Evolutionary conservation across 2,329 filamentous ascomycete species (phyloP), one percentile per base, ranked within the genome.

Genomic region (Cladophialophora yegresii): DNA sequence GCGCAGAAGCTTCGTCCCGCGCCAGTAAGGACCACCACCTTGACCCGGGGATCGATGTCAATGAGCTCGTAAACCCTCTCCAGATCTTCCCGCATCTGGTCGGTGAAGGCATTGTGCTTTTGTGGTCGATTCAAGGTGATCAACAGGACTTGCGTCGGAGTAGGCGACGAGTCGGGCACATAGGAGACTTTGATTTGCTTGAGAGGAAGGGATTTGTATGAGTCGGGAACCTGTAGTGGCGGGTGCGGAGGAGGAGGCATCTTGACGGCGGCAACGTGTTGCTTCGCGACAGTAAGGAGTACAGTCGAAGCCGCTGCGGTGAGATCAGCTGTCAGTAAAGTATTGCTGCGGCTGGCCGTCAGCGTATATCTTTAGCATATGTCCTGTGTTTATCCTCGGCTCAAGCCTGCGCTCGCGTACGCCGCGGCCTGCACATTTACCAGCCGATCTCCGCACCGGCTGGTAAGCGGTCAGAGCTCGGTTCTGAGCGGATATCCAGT

Each of bases 31-130:
- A 87, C 81, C 58, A 87, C 78, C 69, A 76, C 78, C 55, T 80
- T 81, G 16, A 87, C 84, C 49, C 85, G 81, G 2, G 79, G 76
- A 74, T 87, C 85, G 30, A 74, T 64, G 28, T 84, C 83, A 30
- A 87, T 77, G 8, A 81, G 72, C 60, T 75, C 72, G 72, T 84
- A 84, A 53, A 84, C 85, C 2, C 76, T 69, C 64, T 85, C 82
- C 32, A 91, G 79, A 70, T 88, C 87, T 16, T 76, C 72, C 71
- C 84, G 83, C 86, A 91, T 90, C 13, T 76, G 79, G 22, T 81
- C 78, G 2, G 87, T 90, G 76, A 91, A 90, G 65, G 86, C 88
- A 82, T 91, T 91, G 77, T 87, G 81, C 64, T 85, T 85, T 10
- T 78, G 75, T 0, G 88, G 89, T 20, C 89, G 85, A 77, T 89